Conservation (phyloP, 305 asterid genomes). For the Fraxinus platypoda region DNA sequence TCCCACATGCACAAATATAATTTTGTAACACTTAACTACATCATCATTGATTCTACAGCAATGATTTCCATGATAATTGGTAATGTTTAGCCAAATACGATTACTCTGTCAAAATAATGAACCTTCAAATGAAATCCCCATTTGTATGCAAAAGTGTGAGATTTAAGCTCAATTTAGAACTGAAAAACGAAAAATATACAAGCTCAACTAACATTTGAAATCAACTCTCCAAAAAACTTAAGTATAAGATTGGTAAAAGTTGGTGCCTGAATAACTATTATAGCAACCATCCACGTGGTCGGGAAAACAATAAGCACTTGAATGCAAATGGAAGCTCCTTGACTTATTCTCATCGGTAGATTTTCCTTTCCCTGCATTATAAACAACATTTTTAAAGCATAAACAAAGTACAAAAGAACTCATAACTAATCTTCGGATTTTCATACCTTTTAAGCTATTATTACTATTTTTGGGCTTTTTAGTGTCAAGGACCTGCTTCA, state of each 20-base stretch:
- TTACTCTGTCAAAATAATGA: background rate
- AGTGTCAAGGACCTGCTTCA: slow-evolving; percentile 44
- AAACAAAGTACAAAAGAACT: background rate
- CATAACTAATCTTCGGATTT: background rate
- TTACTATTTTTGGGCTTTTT: slow-evolving; percentile 29
- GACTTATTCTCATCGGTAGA: slow-evolving; percentile 31
- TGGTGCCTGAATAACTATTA: slow-evolving; percentile 36
- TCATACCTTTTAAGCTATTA: slow-evolving; percentile 34
- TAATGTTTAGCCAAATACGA: background rate
- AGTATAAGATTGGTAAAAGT: background rate
- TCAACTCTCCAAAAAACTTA: background rate
- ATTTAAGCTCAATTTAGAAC: background rate
- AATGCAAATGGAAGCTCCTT: slow-evolving; percentile 32
- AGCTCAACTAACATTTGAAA: background rate
- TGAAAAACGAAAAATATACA: background rate
- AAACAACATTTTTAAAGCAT: slow-evolving; percentile 20
- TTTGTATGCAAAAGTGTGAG: background rate
- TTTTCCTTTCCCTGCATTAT: slow-evolving; percentile 35
- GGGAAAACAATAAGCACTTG: slow-evolving; percentile 29
- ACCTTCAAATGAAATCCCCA: background rate
- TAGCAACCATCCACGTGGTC: slow-evolving; percentile 36
- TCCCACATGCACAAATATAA: background rate
- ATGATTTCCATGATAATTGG: background rate
- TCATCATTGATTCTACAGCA: background rate
- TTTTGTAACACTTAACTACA: background rate